Evolutionary conservation across 371 early-diverging fungal species (phyloP).

Genomic region (Circinella umbellata): DNA sequence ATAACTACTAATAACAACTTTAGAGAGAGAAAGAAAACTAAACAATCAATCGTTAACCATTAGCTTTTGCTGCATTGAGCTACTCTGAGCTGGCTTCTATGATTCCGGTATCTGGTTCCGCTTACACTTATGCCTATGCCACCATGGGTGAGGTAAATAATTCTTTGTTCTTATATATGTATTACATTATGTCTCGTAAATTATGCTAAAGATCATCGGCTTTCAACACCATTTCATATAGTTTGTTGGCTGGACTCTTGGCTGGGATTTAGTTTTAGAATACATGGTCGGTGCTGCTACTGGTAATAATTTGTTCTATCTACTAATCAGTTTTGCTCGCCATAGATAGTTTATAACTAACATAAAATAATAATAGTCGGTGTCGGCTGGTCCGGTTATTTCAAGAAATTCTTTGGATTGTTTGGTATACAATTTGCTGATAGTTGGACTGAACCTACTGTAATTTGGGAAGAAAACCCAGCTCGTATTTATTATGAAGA

Average conservation of each 20-base stretch:
- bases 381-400: slow-evolving; percentile 82
- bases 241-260: slow-evolving; percentile 82
- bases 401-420: slow-evolving; percentile 68
- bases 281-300: slow-evolving; percentile 82
- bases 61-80: slow-evolving; percentile 74
- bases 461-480: slow-evolving; percentile 58
- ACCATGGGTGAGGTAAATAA: slow-evolving; percentile 74
- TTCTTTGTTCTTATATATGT: background rate
- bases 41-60: background rate
- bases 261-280: slow-evolving; percentile 88
- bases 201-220: background rate
- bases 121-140: slow-evolving; percentile 84
- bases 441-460: slow-evolving; percentile 66
- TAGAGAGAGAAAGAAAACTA: background rate
- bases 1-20: background rate
- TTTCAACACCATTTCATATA: slow-evolving; percentile 5
- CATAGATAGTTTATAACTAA: background rate
- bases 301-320: slow-evolving; percentile 26
- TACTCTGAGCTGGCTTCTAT: slow-evolving; percentile 85
- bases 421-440: slow-evolving; percentile 50
- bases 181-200: background rate
- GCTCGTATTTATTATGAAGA: slow-evolving; percentile 42
- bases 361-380: slow-evolving; percentile 28
- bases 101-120: slow-evolving; percentile 86
- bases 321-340: background rate